Evolutionary conservation across 176 grass and related monocot species (phyloP).

Genomic region (Canna indica): DNA sequence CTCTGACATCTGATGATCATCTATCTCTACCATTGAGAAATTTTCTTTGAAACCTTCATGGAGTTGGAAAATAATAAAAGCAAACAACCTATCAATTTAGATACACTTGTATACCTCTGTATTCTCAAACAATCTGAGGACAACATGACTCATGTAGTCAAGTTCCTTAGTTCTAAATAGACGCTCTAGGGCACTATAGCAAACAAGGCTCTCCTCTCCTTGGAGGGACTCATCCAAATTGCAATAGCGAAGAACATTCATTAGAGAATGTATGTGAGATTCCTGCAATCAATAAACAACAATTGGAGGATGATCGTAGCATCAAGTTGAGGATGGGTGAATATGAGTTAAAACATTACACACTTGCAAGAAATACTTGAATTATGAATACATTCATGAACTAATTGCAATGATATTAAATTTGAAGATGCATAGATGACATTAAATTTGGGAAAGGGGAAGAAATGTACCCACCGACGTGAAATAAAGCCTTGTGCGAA

Average conservation of each 20-base stretch:
- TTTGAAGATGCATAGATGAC: background rate
- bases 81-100: background rate
- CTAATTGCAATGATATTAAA: background rate
- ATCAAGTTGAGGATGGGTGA: background rate
- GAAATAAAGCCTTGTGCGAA: constrained; percentile 97
- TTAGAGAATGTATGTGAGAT: constrained; percentile 97
- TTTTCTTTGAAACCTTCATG: background rate
- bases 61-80: background rate
- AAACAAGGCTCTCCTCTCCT: constrained; percentile 82
- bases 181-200: constrained; percentile 36
- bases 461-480: constrained; percentile 65
- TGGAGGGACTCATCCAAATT: constrained; percentile 73
- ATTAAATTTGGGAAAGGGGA: background rate
- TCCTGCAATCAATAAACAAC: constrained; percentile 43
- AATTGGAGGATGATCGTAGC: background rate
- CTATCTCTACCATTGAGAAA: no score
- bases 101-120: constrained; percentile 50
- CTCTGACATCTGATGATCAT: background rate
- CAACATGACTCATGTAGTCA: constrained; percentile 97
- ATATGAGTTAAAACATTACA: background rate
- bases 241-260: constrained; percentile 90
- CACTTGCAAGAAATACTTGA: background rate
- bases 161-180: constrained; percentile 73
- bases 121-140: constrained; percentile 91
- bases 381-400: background rate